A percentile compares a stretch with the other conserved stretches of the same genome.
Conservation (phyloP, 106 monocot species). For the Hemerocallis citrina region DNA sequence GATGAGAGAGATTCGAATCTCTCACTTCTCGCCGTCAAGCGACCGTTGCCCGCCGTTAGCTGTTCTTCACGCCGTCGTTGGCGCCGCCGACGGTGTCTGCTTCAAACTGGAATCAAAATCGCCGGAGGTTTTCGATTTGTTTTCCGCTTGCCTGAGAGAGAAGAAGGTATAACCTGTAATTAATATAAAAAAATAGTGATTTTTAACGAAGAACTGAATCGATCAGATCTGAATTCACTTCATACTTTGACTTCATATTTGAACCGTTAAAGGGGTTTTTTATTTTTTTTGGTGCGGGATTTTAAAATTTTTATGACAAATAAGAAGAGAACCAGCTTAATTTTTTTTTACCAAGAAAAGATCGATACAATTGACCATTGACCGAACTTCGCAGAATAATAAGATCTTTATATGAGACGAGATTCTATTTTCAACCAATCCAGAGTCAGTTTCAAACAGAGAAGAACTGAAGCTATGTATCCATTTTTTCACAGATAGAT, state of each 20-base stretch:
- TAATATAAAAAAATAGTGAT: neutral
- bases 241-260: neutral
- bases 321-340: too few species aligned
- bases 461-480: too few species aligned
- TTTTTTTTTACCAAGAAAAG: too few species aligned
- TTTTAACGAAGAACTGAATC: neutral
- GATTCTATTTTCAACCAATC: too few species aligned
- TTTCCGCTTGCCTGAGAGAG: constrained; percentile 77
- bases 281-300: neutral
- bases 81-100: constrained; percentile 35
- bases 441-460: too few species aligned
- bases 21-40: constrained; percentile 19
- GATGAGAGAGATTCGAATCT: constrained; percentile 25
- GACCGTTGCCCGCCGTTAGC: constrained; percentile 31
- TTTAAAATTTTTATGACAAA: too few species aligned
- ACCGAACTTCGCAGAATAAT: too few species aligned
- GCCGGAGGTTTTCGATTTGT: constrained; percentile 46
- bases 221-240: neutral
- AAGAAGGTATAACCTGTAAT: constrained; percentile 65
- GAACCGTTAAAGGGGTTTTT: neutral
- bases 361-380: neutral
- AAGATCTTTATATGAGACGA: too few species aligned
- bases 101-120: constrained; percentile 77
- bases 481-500: too few species aligned
- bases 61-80: constrained; percentile 71